phyloP scores from a whole-genome alignment of 2,329 filamentous ascomycete genomes.

The Ophidiomyces ophidiicola region DNA sequence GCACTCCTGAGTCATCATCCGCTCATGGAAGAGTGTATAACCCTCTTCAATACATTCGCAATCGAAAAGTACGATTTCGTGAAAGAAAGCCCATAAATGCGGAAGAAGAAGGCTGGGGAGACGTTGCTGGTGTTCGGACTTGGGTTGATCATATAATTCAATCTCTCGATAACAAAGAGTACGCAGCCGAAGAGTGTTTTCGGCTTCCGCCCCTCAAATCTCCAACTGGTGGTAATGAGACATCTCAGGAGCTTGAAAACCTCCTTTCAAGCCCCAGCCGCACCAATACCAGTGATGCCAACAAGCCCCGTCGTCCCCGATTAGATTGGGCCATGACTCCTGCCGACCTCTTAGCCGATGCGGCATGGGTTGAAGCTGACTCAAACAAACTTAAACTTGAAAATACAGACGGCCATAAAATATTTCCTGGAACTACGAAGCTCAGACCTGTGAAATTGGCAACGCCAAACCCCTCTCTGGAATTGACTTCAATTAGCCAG shows the following conservation, averaged over 20 bases:
- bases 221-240: not conserved
- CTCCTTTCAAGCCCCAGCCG: slow-evolving; percentile 5
- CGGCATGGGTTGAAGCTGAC: slow-evolving; percentile 77
- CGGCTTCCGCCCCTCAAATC: slow-evolving; percentile 34
- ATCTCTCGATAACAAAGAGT: slow-evolving; percentile 32
- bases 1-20: not conserved
- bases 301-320: slow-evolving; percentile 57
- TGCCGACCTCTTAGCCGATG: slow-evolving; percentile 76
- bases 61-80: slow-evolving; percentile 70
- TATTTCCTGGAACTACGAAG: slow-evolving; percentile 39
- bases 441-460: slow-evolving; percentile 15
- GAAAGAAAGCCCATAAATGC: slow-evolving; percentile 65
- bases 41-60: slow-evolving; percentile 82
- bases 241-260: slow-evolving; percentile 3
- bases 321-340: slow-evolving; percentile 78
- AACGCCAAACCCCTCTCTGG: not conserved
- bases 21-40: slow-evolving; percentile 63
- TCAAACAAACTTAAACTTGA: slow-evolving; percentile 71
- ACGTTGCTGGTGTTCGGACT: slow-evolving; percentile 55
- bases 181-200: slow-evolving; percentile 36
- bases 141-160: slow-evolving; percentile 65
- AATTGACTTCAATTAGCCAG: not conserved
- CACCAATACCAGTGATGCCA: slow-evolving; percentile 30
- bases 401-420: slow-evolving; percentile 60
- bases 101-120: slow-evolving; percentile 62